Evolutionary conservation across 2,329 filamentous ascomycete species (phyloP), one percentile per base, ranked within the genome.

Genomic region (Zopfia rhizophila): DNA sequence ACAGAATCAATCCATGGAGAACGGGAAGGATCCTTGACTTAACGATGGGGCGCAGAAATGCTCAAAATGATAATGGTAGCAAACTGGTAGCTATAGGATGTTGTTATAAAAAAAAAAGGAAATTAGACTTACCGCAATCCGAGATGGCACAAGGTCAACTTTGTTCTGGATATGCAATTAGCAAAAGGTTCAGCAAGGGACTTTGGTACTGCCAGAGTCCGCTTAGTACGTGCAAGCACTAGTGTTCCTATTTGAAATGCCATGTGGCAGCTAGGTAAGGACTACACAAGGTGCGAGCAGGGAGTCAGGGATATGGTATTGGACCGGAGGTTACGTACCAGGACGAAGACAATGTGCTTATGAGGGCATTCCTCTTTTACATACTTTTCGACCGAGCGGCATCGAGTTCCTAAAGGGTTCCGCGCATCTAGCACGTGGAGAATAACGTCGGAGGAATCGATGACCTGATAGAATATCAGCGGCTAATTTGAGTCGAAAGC

Each of bases 381-480:
- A 68, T 97, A 97, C 68, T 97, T 96, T 70, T 99, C 90, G 17
- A 96, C 87, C 61, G 89, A 90, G 21, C 87, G 83, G 77, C 94
- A 99, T 43, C 94, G 83, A 12, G 94, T 97, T 23, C 94, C 94
- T 8, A 93, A 76, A 3, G 91, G 92, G 72, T 96, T 91, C 73
- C 91, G 82, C n/a, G 38, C 38, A 72, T 97, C 93, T 1, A 96
- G 77, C 11, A 96, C 89, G 65, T 97, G 94, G n/a, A 99, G 88
- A 32, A 99, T 85, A 24, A 99, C 93, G 72, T 99, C 94, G 7
- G 89, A 94, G 3, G 91, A 95, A 74, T 97, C 93, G 51, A 97
- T 94, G 63, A 94, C 91, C 75, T 96, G 95, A 80, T 94, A 88
- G 30, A 97, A 77, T 69, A n/a, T 96, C 92, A 73, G 96, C 96